phyloP scores from a whole-genome alignment of 768 basidiomycete species.

The Serendipita sp. region DNA sequence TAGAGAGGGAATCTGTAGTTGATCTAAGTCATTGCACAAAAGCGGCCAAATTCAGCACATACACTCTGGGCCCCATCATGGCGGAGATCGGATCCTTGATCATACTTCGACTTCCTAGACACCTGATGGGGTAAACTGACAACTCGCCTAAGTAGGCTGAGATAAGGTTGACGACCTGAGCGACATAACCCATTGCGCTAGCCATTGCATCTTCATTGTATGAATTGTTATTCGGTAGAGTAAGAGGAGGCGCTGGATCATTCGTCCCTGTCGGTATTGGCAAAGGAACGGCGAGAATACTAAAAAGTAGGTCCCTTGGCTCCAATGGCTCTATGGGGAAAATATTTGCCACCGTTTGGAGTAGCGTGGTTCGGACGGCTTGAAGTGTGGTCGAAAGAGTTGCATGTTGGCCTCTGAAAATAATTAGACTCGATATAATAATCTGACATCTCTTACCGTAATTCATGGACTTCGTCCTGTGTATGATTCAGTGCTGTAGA shows the following conservation, averaged over 20 bases:
- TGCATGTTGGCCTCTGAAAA: constrained; percentile 28
- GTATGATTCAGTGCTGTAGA: background rate
- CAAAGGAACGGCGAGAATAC: constrained; percentile 73
- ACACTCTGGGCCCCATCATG: constrained; percentile 93
- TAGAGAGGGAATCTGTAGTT: constrained; percentile 77
- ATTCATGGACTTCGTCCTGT: no score
- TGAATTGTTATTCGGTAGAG: constrained; percentile 42
- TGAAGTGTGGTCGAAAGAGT: constrained; percentile 33
- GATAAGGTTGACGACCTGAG: constrained; percentile 69
- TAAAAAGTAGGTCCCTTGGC: constrained; percentile 73
- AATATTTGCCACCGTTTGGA: constrained; percentile 55
- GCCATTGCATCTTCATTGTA: constrained; percentile 78
- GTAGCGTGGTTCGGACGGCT: constrained; percentile 41
- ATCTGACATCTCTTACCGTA: no score
- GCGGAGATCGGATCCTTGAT: constrained; percentile 86
- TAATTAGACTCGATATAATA: no score
- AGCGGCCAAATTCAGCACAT: constrained; percentile 19
- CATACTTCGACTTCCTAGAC: constrained; percentile 75
- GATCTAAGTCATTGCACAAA: background rate
- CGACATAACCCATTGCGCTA: constrained; percentile 79
- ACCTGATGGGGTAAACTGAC: constrained; percentile 79
- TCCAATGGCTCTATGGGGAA: constrained; percentile 83
- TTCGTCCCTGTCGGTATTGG: constrained; percentile 62
- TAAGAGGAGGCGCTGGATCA: constrained; percentile 73
- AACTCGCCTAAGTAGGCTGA: constrained; percentile 60